phyloP scores from a whole-genome alignment of 148 eudicot genomes.

The Drosera capensis region DNA sequence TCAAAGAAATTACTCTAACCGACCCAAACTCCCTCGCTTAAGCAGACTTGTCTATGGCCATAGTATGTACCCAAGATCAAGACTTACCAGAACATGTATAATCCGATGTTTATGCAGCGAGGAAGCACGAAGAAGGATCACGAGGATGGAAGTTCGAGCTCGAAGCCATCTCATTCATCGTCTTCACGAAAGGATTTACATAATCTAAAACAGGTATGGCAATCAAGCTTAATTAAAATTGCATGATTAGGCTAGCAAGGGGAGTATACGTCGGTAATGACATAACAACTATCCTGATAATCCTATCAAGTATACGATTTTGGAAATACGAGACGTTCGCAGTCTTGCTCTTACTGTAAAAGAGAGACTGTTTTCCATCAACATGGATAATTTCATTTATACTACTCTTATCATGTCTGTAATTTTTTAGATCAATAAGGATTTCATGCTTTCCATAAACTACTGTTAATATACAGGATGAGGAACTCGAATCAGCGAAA shows the following conservation, averaged over 20 bases:
- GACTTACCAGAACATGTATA: background rate
- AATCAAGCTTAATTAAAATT: background rate
- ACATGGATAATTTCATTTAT: no score
- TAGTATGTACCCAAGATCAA: background rate
- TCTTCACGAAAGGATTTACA: background rate
- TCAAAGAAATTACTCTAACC: no score
- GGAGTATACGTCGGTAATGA: no score
- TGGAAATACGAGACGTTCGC: no score
- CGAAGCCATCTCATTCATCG: slow-evolving; percentile 4
- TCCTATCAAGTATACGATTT: no score
- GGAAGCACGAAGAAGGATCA: slow-evolving; percentile 3
- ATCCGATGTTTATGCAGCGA: background rate
- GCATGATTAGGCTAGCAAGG: background rate
- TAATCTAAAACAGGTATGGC: slow-evolving; percentile 1
- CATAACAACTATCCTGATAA: no score
- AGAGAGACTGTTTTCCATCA: no score
- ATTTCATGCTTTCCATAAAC: background rate
- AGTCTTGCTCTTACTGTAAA: no score
- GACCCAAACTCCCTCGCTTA: no score
- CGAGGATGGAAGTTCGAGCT: slow-evolving; percentile 1
- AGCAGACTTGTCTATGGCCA: no score
- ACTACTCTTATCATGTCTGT: background rate
- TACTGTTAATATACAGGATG: slow-evolving; percentile 17
- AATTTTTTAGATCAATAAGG: background rate
- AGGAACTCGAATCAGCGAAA: slow-evolving; percentile 38